Conservation (phyloP, 208 protist species). For the Crithidia fasciculata region DNA sequence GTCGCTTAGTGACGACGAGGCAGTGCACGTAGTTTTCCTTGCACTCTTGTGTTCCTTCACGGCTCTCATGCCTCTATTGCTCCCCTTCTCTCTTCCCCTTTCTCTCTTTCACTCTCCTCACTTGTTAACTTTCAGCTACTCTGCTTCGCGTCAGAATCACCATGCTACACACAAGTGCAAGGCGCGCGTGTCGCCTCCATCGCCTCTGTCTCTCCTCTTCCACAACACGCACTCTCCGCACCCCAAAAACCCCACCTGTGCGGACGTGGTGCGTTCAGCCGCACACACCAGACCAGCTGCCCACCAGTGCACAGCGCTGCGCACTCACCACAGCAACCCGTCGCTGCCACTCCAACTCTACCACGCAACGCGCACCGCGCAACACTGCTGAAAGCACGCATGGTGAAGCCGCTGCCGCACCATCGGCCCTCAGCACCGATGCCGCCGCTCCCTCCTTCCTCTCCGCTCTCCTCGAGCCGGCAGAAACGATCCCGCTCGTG, state of each 20-base stretch:
- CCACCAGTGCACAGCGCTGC: not conserved
- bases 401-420: not conserved
- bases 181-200: slow-evolving; percentile 2
- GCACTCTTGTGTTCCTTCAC: too few species aligned
- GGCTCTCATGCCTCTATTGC: too few species aligned
- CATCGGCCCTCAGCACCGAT: not conserved
- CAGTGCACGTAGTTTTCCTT: too few species aligned
- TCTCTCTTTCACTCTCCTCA: not conserved
- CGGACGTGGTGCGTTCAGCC: too few species aligned
- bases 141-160: too few species aligned
- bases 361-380: not conserved
- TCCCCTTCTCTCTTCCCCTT: too few species aligned
- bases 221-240: not conserved
- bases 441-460: slow-evolving; percentile 49
- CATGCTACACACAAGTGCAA: slow-evolving; percentile 2
- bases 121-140: not conserved
- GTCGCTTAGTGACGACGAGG: too few species aligned
- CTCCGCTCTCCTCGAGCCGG: slow-evolving; percentile 63
- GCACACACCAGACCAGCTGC: too few species aligned
- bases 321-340: not conserved
- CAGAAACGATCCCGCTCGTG: slow-evolving; percentile 58
- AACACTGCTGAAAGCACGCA: not conserved
- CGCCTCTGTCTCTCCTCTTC: not conserved
- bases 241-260: not conserved
- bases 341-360: not conserved